Base-by-base conservation (phyloP, 306 rosid species). In the Cajanus cajan region DNA sequence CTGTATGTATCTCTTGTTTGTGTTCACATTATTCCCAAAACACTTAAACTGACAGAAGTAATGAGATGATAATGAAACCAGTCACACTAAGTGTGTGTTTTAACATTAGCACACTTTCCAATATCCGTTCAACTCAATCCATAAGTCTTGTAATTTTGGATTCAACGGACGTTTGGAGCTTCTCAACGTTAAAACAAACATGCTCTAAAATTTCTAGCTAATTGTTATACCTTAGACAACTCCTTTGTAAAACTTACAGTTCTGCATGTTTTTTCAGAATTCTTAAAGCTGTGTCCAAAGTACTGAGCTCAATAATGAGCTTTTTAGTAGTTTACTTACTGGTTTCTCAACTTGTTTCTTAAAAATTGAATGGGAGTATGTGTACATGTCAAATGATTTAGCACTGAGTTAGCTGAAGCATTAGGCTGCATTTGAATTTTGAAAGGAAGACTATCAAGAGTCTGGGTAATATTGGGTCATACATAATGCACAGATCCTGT, bases 1-100 rank as follows among this genome's bases (percentile, higher is more conserved):
- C 98, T 50, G 96, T 95, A 82, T 61, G 97, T 69, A 41, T 62
- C 52, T 76, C 79, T 47, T 69, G n/a, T 74, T 70, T 55, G 33
- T 70, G 22, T 70, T 64, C 71, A 47, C 82, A 19, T 16, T 80
- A 37, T 76, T 55, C 66, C 47, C 28, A 33, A 39, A 70, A 67
- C 28, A 44, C 57, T 66, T 79, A 33, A 48, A 79, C 80, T 47
- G n/a, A 68, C 61, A 28, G 10, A 22, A 25, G 34, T 70, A 47
- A 44, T 39, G 13, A 54, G 71, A 40, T 70, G 55, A 62, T 55
- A 43, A 4, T 18, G 33, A 82, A 16, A 65, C 16, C 59, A 34
- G 7, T 69, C 65, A 67, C 39, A 19, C 16, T 65, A 67, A 7
- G 25, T n/a, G n/a, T n/a, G n/a, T n/a, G n/a, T n/a, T n/a, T n/a